Conservation (phyloP, 495 filamentous ascomycete species). For the Neurospora discreta region DNA sequence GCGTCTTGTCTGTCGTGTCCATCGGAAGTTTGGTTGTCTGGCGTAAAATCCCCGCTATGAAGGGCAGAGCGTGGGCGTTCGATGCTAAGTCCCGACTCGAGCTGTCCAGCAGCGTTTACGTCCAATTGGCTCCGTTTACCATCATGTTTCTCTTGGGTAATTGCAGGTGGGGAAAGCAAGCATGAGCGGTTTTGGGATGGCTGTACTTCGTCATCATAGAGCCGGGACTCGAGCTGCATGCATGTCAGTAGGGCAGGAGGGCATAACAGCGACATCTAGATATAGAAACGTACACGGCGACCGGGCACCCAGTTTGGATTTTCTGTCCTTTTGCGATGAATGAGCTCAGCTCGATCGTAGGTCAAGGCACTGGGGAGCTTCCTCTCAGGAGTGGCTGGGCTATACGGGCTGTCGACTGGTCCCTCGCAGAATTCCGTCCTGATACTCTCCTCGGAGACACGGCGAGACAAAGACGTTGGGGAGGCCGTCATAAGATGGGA, state of each 20-base stretch:
- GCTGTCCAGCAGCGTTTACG: slow-evolving; percentile 14
- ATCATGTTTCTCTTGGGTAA: slow-evolving; percentile 31
- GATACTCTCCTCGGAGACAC: slow-evolving; percentile 41
- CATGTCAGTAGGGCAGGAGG: not conserved
- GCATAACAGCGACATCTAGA: not conserved
- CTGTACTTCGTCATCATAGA: slow-evolving; percentile 16
- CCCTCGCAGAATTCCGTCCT: slow-evolving; percentile 48
- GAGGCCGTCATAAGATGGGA: slow-evolving; percentile 6
- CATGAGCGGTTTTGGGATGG: slow-evolving; percentile 21
- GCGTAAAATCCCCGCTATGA: slow-evolving; percentile 80
- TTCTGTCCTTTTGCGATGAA: slow-evolving; percentile 71
- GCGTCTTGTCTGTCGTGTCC: not conserved
- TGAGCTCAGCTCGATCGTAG: slow-evolving; percentile 63
- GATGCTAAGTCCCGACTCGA: slow-evolving; percentile 47
- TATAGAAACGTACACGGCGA: slow-evolving; percentile 44
- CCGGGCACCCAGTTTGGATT: slow-evolving; percentile 64
- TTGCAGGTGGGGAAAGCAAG: slow-evolving; percentile 29
- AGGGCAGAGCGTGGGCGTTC: slow-evolving; percentile 78
- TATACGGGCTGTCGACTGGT: slow-evolving; percentile 30
- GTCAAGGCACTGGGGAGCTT: slow-evolving; percentile 16
- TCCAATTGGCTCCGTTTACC: slow-evolving; percentile 3
- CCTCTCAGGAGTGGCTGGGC: slow-evolving; percentile 21
- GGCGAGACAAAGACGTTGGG: slow-evolving; percentile 14
- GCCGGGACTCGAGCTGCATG: slow-evolving; percentile 29
- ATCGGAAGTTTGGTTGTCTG: slow-evolving; percentile 31